Evolutionary conservation across 208 protist species (phyloP).

Genomic region (Phytomonas francai): DNA sequence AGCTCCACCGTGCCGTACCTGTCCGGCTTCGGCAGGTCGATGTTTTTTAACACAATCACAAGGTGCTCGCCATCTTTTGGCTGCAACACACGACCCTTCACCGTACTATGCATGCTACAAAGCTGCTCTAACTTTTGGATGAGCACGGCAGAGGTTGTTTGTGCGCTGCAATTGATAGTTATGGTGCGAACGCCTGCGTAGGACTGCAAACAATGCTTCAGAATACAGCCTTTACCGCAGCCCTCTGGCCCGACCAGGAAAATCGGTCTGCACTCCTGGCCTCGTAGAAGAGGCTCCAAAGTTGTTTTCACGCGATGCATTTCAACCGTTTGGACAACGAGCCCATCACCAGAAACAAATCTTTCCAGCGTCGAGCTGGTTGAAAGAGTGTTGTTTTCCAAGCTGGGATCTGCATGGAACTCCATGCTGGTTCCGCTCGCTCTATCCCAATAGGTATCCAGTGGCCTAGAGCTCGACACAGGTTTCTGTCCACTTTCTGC

Average conservation of each 20-base stretch:
- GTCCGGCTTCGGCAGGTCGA: constrained; percentile 97
- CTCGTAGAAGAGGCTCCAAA: constrained; percentile 79
- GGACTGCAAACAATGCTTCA: constrained; percentile 73
- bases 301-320: constrained; percentile 82
- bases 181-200: constrained; percentile 48
- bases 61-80: constrained; percentile 92
- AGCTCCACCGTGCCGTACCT: constrained; percentile 96
- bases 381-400: constrained; percentile 11
- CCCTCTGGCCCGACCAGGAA: constrained; percentile 96
- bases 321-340: constrained; percentile 88
- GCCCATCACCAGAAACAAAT: constrained; percentile 41
- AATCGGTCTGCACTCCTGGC: constrained; percentile 74
- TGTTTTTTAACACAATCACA: constrained; percentile 94
- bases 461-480: constrained; percentile 57
- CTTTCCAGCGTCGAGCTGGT: constrained; percentile 37
- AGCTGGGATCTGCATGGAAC: constrained; percentile 38
- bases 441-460: constrained; percentile 81
- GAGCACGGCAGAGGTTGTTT: constrained; percentile 90
- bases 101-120: constrained; percentile 83
- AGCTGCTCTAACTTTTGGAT: constrained; percentile 94
- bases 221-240: constrained; percentile 89
- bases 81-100: constrained; percentile 85
- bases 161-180: constrained; percentile 93
- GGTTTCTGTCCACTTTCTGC: constrained; percentile 67
- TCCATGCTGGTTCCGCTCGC: constrained; percentile 42